Base-by-base conservation (phyloP, 345 rosid species). In the Euphorbia lathyris region DNA sequence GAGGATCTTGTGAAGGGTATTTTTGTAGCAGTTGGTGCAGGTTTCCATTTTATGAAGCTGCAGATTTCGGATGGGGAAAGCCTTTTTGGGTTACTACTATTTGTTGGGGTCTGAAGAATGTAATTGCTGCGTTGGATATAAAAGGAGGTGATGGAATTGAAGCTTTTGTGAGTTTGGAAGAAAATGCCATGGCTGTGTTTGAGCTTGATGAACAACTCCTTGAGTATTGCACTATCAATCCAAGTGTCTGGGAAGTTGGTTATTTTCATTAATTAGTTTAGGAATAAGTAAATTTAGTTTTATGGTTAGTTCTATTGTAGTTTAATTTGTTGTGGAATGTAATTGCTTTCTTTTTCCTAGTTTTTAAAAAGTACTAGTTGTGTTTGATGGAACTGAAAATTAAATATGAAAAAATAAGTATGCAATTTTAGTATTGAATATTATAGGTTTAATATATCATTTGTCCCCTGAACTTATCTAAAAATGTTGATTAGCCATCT, bases 1-100 rank as follows among this genome's bases (percentile, higher is more conserved):
- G 30, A 26, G 34, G 9, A 64, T 17, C 10, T 9, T 14, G 13
- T 22, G 73, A 71, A 11, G 13, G 52, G 30, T 77, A 67, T 23
- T 10, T 22, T 29, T 65, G 56, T 23, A 63, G 59, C 17, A 80
- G 83, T 26, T 80, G 78, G 81, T 77, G 79, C 19, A 32, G 53
- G 58, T 66, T 76, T 0, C 60, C 51, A 1, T 20, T 80, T 5
- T 77, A 80, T 23, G 74, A 71, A 16, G 38, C 38, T 34, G 74
- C 58, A 7, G 76, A 81, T 66, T 78, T 72, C 23, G 84, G 79
- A 27, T 75, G 81, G 79, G 77, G 82, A 32, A 78, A 60, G 59
- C 83, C 85, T 0, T 9, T 32, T 2, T 76, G 83, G 82, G 48
- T 63, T 29, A 61, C 55, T 4, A 8, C 13, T 12, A 40, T 36